Base-by-base conservation (phyloP, 305 asterid genomes). In the Coffea humblotiana region DNA sequence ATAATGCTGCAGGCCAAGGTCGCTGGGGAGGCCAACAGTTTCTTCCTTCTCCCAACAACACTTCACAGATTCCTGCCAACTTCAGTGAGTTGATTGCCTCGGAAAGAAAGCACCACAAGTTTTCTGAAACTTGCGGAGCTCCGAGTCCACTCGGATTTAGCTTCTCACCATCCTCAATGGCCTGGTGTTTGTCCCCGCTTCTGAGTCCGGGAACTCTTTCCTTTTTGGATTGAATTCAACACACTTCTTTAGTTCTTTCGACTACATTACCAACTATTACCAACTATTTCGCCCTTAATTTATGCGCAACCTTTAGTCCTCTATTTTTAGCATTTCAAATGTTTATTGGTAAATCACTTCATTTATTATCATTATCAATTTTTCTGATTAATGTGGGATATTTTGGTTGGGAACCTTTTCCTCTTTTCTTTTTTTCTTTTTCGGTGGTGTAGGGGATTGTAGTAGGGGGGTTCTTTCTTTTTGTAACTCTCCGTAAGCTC, bases 161-260 rank as follows among this genome's bases (percentile, higher is more conserved):
- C 73, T 69, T 85, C 84, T 86, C 95, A 0, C 93, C 95, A 45
- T 78, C 93, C 1, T 70, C 88, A 10, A 67, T 85, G 37, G 84
- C 86, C 4, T 91, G 93, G 95, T 85, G 89, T 74, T 89, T 91
- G 0, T 88, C 92, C 16, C 74, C 84, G 72, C 88, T 89, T 11
- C 75, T 88, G 14, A 90, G 91, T 65, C 94, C 91, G 0, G 80
- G 87, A 79, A 84, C 88, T 11, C 82, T 87, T 19, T 82, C 87
- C 16, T 68, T 80, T 29, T 78, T 87, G 48, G 87, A 79, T 45
- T 85, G 74, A 58, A 78, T 15, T 23, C 37, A 32, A 63, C 75
- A 79, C 79, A 54, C 82, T 79, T 79, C 82, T 82, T 72, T 85
- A 77, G 60, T 43, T 60, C 27, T 21, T 37, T 6, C 12, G 6